Conservation (phyloP, 2,329 filamentous ascomycete genomes). For the Cladosporium sp. region DNA sequence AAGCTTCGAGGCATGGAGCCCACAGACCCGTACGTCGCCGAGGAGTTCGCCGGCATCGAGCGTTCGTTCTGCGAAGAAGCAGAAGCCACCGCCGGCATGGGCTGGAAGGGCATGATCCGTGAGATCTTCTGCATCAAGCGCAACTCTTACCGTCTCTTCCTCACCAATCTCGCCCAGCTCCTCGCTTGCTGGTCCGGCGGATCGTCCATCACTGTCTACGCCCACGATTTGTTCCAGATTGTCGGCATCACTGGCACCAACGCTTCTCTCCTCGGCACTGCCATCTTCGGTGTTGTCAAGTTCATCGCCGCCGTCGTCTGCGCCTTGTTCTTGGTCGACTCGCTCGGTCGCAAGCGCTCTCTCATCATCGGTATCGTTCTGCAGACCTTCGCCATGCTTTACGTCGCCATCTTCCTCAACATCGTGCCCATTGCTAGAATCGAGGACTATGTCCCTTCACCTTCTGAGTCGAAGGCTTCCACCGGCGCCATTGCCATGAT, state of each 20-base stretch:
- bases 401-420: slow-evolving; percentile 47
- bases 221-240: slow-evolving; percentile 65
- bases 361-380: slow-evolving; percentile 46
- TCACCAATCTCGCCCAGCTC: slow-evolving; percentile 63
- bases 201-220: slow-evolving; percentile 70
- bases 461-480: slow-evolving; percentile 50
- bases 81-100: slow-evolving; percentile 62
- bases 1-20: slow-evolving; percentile 55
- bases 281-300: slow-evolving; percentile 71
- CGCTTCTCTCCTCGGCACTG: slow-evolving; percentile 66
- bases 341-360: slow-evolving; percentile 65
- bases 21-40: slow-evolving; percentile 51
- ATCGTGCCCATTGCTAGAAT: slow-evolving; percentile 55
- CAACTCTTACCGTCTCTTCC: slow-evolving; percentile 68
- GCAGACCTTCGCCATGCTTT: slow-evolving; percentile 47
- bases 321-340: slow-evolving; percentile 72
- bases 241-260: slow-evolving; percentile 64
- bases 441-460: slow-evolving; percentile 45
- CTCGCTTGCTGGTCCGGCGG: slow-evolving; percentile 70
- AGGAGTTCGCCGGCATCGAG: slow-evolving; percentile 61
- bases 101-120: slow-evolving; percentile 59
- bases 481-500: slow-evolving; percentile 53
- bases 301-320: slow-evolving; percentile 62
- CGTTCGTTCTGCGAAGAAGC: slow-evolving; percentile 62
- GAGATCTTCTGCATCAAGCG: slow-evolving; percentile 64